Percentiles rank a stretch among this genome's conserved stretches.
These are phyloP conservation scores for Nasturtium officinale DNA, from an alignment of 345 rosid genomes.

Conservation along the genomic window DNA sequence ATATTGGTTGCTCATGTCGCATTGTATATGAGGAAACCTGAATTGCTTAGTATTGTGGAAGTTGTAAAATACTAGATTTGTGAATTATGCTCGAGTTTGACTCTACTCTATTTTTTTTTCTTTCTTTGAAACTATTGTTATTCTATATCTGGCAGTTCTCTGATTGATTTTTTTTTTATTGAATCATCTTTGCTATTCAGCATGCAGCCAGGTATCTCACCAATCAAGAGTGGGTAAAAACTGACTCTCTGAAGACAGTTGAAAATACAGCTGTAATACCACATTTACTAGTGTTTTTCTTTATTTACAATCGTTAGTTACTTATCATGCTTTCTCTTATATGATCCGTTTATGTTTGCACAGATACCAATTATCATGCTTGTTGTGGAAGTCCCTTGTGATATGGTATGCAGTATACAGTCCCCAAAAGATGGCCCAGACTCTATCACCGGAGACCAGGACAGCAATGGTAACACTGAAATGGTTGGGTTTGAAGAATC, in stretches of 20 bases:
- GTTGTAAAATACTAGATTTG: constrained; percentile 12
- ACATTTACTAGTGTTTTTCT: constrained; percentile 17
- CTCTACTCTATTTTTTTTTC: not conserved
- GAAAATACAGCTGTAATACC: constrained; percentile 94
- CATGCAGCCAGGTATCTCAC: constrained; percentile 99
- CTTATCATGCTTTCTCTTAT: constrained; percentile 36
- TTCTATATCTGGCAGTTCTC: constrained; percentile 19
- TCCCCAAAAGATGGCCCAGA: constrained; percentile 66
- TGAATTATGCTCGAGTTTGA: constrained; percentile 26
- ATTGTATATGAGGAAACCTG: constrained; percentile 19
- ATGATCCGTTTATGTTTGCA: constrained; percentile 37
- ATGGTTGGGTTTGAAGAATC: constrained; percentile 56
- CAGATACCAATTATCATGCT: constrained; percentile 96
- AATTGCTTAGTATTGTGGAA: constrained; percentile 25
- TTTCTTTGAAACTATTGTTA: not conserved
- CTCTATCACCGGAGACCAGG: constrained; percentile 49
- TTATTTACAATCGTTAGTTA: constrained; percentile 1
- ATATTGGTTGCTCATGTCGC: constrained; percentile 20
- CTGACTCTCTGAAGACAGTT: constrained; percentile 91
- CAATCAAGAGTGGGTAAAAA: constrained; percentile 99
- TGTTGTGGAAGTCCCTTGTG: constrained; percentile 93
- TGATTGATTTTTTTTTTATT: not conserved
- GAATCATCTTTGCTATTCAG: constrained; percentile 49
- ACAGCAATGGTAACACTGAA: constrained; percentile 43
- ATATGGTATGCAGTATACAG: constrained; percentile 64